Evolutionary conservation across 2,329 filamentous ascomycete species (phyloP), one percentile per base, ranked within the genome.

Genomic region (Didymella exigua): DNA sequence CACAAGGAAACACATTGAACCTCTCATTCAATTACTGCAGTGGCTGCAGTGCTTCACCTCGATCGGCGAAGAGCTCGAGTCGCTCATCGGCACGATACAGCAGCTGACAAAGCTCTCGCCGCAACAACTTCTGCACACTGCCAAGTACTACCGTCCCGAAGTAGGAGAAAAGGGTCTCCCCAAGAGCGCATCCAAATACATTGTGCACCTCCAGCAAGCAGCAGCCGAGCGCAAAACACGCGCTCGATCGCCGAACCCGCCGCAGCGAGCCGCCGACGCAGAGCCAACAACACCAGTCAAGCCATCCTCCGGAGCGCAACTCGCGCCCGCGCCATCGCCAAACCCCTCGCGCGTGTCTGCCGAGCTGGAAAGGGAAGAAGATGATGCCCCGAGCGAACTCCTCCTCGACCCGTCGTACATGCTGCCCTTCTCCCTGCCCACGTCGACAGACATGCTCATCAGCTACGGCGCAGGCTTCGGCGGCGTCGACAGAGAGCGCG

Each of bases 31-130:
- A 74, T 82, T 99, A 2, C 81, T 99, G 5, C 95, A 99, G 75
- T 99, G 95, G 95, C 81, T 99, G 30, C 95, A 99, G 73, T 97
- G 93, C 75, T 98, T 98, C 76, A 98, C 95, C 1, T 96, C 92
- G 0, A 83, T 98, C 4, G 91, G 87, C 5, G 92, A 98, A 69
- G 93, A 98, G 69, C 80, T 95, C 31, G 92, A 96, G 69, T 91
- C 91, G 2, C 82, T 99, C 14, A 87, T 96, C 26, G 90, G 87
- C 14, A 99, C 95, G 0, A 78, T 98, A 19, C 89, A 96, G 69
- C 95, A 98, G 73, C 82, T 99, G 34, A 92, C 91, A 61, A 84
- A 88, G 34, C 80, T 99, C 42, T 92, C 87, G 23, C 89, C 92
- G 0, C 90, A 92, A 69, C 95, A 99, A 73, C 82, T 99, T 36